Percentiles rank a stretch among this genome's conserved stretches.
Evolutionary conservation across 176 grass and related monocot genomes (phyloP).

Genomic region (Thinopyrum elongatum): DNA sequence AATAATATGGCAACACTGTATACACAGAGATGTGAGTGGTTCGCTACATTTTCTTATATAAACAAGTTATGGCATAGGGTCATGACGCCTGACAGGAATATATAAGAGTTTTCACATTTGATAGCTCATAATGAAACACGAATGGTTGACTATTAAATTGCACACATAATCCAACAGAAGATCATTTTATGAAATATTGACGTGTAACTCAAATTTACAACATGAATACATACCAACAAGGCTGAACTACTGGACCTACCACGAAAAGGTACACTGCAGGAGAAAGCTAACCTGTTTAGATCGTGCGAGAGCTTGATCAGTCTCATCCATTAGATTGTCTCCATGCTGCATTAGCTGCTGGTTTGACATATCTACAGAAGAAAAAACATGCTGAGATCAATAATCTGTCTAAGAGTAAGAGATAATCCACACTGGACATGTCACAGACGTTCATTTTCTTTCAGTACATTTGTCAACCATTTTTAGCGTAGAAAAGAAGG

Average conservation of each 20-base stretch:
- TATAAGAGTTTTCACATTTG: background rate
- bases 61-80: background rate
- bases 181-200: background rate
- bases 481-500: background rate
- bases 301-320: conserved; percentile 89
- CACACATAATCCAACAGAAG: background rate
- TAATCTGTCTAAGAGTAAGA: background rate
- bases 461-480: background rate
- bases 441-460: conserved; percentile 2
- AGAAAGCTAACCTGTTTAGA: conserved; percentile 54
- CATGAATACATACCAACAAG: background rate
- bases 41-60: background rate
- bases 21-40: background rate
- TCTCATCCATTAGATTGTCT: conserved; percentile 82
- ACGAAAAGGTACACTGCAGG: background rate
- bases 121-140: background rate
- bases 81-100: background rate
- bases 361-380: conserved; percentile 83
- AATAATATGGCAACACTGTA: conserved; percentile 6
- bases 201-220: background rate
- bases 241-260: background rate
- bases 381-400: background rate
- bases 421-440: conserved; percentile 9
- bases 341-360: conserved; percentile 82
- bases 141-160: background rate